Evolutionary conservation across 129 eudicot genomes (phyloP), one percentile per base, ranked within the genome.

Genomic region (Flaveria trinervia): DNA sequence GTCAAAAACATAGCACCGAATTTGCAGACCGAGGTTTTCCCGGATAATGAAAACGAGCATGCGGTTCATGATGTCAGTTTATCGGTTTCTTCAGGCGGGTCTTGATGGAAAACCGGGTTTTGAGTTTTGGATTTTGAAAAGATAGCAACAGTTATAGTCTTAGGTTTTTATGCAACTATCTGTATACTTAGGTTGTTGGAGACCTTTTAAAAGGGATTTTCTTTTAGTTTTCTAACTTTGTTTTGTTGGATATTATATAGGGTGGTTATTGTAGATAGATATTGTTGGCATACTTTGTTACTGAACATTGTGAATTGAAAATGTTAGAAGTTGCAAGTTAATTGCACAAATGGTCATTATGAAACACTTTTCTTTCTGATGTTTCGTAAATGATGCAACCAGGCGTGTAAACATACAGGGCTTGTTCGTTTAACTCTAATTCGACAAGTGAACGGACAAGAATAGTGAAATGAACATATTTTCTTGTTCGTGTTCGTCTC

Each of bases 1-100:
- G 89, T 89, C 33, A 87, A 87, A 18, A 87, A 85, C 51, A 87
- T 89, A 7, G 56, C 86, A 17, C 92, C 96, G n/a, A 78, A 84
- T 72, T 65, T 89, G 86, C 89, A 83, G 51, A 61, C 39, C 0
- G 90, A 89, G 83, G 81, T 85, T 61, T 87, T 87, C 70, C 83
- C 92, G 1, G 75, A 71, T 33, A 71, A 62, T 65, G 89, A 87
- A 68, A 39, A 76, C 75, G 84, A 81, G 46, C 78, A 80, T 64
- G 17, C 64, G 18, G 72, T 64, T 75, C 50, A 28, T 17, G 52
- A 64, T 64, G 51, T 64, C 43, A 74, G 65, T 44, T 26, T 39
- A 28, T 52, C 49, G 26, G 70, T 65, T 65, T 16, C 70, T 65
- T 65, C 70, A n/a, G 65, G 49, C 0, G 64, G 72, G 71, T 57